Percentiles rank a stretch among this genome's conserved stretches.
These are phyloP conservation scores for Ogataea pilisensis DNA, from an alignment of 805 yeast genomes.

Conservation along the genomic window DNA sequence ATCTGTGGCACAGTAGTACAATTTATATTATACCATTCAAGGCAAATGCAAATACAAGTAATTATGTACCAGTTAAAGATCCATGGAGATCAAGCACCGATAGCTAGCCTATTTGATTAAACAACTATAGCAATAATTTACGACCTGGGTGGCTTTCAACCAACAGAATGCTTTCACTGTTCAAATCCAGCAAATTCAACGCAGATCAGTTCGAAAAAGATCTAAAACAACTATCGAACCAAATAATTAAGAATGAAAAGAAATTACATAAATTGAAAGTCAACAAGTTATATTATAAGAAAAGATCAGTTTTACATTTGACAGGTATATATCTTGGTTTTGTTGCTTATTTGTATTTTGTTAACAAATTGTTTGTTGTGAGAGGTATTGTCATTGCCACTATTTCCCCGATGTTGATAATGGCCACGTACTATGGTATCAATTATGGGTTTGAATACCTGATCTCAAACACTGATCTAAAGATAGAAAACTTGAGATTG, in stretches of 20 bases:
- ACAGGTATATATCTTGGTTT: conserved; percentile 20
- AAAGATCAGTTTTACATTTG: conserved; percentile 16
- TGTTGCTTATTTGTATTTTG: conserved; percentile 20
- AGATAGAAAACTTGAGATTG: conserved; percentile 25
- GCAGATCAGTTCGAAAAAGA: conserved; percentile 42
- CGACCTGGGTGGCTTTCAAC: too few relatives aligned
- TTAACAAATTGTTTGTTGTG: neutral
- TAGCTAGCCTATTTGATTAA: too few relatives aligned
- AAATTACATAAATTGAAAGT: conserved; percentile 12
- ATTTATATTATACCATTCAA: too few relatives aligned
- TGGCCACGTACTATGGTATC: conserved; percentile 10
- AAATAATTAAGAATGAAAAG: conserved; percentile 29
- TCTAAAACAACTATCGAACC: conserved; percentile 34
- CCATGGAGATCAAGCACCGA: too few relatives aligned
- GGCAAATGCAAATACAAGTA: too few relatives aligned
- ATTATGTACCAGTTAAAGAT: too few relatives aligned
- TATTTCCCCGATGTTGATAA: conserved; percentile 14
- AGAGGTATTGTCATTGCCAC: conserved; percentile 4
- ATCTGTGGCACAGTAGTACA: too few relatives aligned
- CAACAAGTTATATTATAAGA: conserved; percentile 16
- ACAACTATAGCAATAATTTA: too few relatives aligned
- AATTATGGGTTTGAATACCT: conserved; percentile 16
- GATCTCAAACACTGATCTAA: conserved; percentile 20
- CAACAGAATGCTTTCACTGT: conserved; percentile 23
- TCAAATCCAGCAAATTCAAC: conserved; percentile 33